A percentile compares a stretch with the other conserved stretches of the same genome.
Conservation (phyloP, 2,329 filamentous ascomycete genomes). For the Xylaria digitata region DNA sequence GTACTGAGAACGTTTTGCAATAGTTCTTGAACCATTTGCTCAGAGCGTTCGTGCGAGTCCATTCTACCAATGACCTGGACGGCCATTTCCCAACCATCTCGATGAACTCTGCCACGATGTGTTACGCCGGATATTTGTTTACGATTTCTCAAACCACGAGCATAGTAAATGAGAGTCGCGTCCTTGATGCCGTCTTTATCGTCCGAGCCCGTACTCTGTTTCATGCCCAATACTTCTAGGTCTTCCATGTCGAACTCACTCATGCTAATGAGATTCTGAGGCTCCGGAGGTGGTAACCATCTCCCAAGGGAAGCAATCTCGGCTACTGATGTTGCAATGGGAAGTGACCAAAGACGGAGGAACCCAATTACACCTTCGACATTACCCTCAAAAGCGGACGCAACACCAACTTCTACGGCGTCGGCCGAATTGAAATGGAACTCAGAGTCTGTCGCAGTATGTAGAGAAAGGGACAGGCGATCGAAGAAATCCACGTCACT, state of each 20-base stretch:
- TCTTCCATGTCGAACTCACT: slow-evolving; percentile 84
- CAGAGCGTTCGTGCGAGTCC: slow-evolving; percentile 76
- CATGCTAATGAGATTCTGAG: slow-evolving; percentile 65
- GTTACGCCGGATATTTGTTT: slow-evolving; percentile 58
- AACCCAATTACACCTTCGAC: slow-evolving; percentile 79
- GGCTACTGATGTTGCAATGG: slow-evolving; percentile 79
- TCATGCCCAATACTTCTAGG: slow-evolving; percentile 81
- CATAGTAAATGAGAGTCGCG: slow-evolving; percentile 80
- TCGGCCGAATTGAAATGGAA: slow-evolving; percentile 82
- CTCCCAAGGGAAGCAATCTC: slow-evolving; percentile 86
- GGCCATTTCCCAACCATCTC: slow-evolving; percentile 90
- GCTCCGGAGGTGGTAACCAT: slow-evolving; percentile 76
- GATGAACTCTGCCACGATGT: slow-evolving; percentile 51
- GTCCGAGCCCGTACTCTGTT: slow-evolving; percentile 63
- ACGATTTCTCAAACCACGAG: slow-evolving; percentile 71
- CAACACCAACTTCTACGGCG: slow-evolving; percentile 82
- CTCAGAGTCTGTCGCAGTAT: slow-evolving; percentile 73
- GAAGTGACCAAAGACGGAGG: slow-evolving; percentile 82
- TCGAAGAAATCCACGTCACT: slow-evolving; percentile 77
- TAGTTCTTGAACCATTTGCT: slow-evolving; percentile 78
- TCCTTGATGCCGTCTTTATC: slow-evolving; percentile 78
- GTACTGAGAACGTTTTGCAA: slow-evolving; percentile 73
- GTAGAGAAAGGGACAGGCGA: slow-evolving; percentile 77
- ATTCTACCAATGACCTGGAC: slow-evolving; percentile 85
- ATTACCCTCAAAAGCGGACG: slow-evolving; percentile 85